Conservation (phyloP, 306 rosid genomes). For the Vigna mungo region DNA sequence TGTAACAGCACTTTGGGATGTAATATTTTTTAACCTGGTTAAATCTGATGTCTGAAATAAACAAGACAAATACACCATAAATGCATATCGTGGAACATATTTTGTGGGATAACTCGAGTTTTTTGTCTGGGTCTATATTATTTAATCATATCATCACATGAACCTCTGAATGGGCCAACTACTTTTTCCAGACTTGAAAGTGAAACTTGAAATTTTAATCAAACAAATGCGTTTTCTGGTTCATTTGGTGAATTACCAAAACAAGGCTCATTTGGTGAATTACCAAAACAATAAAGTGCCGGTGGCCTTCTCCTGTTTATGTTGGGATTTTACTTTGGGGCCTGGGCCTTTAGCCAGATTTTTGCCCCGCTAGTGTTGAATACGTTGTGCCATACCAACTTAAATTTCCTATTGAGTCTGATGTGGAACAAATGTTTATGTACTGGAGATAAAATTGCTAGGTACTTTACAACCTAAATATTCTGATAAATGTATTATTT, state of each 20-base stretch:
- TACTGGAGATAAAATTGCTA: not conserved
- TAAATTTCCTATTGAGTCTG: not conserved
- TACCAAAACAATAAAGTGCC: not conserved
- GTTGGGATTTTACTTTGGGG: conserved; percentile 1
- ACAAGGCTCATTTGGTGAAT: conserved; percentile 4
- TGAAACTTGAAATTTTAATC: conserved; percentile 13
- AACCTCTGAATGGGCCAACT: not conserved
- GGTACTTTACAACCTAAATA: not conserved
- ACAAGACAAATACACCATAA: not conserved
- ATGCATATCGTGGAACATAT: not conserved
- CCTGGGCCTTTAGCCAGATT: not conserved
- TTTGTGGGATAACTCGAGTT: not conserved
- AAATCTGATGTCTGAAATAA: conserved; percentile 2
- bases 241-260: not conserved
- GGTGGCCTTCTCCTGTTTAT: not conserved
- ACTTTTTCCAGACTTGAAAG: not conserved
- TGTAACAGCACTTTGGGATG: not conserved
- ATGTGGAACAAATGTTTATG: not conserved
- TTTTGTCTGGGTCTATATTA: not conserved
- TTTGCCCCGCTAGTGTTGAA: not conserved
- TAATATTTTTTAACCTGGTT: not conserved
- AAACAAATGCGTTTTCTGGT: not conserved
- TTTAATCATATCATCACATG: not conserved
- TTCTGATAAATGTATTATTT: conserved; percentile 4
- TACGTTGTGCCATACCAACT: not conserved